Percentiles rank a stretch among this genome's conserved stretches.
These are phyloP conservation scores for Caryocar brasiliense DNA, from an alignment of 441 rosid species.

Conservation along the genomic window DNA sequence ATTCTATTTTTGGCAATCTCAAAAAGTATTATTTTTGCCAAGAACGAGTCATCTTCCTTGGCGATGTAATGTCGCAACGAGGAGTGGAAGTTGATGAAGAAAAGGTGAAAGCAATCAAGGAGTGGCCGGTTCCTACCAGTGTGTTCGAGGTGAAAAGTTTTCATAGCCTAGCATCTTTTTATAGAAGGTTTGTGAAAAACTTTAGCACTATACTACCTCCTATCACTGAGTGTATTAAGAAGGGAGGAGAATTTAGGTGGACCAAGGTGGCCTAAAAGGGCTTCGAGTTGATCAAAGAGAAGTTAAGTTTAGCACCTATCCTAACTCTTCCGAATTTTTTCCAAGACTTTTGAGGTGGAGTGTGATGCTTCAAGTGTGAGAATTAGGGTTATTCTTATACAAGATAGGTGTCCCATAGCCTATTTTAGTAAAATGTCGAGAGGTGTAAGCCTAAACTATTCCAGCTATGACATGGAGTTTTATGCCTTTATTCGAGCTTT, in stretches of 20 bases:
- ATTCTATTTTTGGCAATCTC: too few relatives aligned
- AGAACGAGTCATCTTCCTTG: too few relatives aligned
- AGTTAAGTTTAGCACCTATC: not conserved
- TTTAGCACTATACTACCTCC: not conserved
- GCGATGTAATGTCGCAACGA: too few relatives aligned
- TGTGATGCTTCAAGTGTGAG: not conserved
- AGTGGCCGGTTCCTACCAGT: not conserved
- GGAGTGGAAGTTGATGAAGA: slow-evolving; percentile 3
- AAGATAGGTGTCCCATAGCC: not conserved
- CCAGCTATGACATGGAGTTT: not conserved
- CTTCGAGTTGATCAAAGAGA: not conserved
- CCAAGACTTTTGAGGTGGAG: not conserved
- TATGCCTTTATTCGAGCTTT: not conserved
- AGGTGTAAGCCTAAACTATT: not conserved
- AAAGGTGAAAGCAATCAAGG: not conserved
- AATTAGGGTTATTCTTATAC: not conserved
- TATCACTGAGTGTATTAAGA: slow-evolving; percentile 1
- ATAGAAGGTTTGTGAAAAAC: not conserved
- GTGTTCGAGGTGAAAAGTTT: not conserved
- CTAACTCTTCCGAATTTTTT: not conserved
- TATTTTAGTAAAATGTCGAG: not conserved
- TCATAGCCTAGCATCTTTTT: not conserved
- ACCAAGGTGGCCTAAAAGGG: not conserved
- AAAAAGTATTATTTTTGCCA: too few relatives aligned
- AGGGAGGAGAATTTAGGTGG: not conserved